Base-by-base conservation (phyloP, 2,329 filamentous ascomycete genomes). In the Aspergillus sp. region DNA sequence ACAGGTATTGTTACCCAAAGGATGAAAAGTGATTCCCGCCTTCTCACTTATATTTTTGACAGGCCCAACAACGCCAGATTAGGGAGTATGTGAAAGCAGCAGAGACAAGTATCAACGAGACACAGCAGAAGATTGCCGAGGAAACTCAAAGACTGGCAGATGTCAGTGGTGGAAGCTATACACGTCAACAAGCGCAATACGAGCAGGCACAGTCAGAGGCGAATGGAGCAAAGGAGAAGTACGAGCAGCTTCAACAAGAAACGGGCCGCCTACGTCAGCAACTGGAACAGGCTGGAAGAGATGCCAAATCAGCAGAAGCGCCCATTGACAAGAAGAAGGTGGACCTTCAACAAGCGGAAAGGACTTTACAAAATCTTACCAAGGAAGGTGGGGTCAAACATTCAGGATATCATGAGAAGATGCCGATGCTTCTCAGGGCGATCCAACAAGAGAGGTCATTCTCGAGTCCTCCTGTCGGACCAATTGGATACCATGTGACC, bases 401-500 rank as follows among this genome's bases (percentile, higher is more conserved):
- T 41, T 78, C 78, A 49, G 84, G 79, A 0, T 96, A 85, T 58
- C 80, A 83, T 38, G 64, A 67, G 1, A 78, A 77, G 37, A 79
- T 94, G 59, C 74, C 77, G 1, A 69, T 74, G 2, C 77, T 96
- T 3, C 69, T 94, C 5, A 74, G 70, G 46, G 78, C 77, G n/a
- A 87, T 97, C 51, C 75, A 81, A 5, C 71, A 74, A n/a, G 88
- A 95, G 49, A 66, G 53, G 2, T 75, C 82, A 0, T 97, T 94
- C 61, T 72, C 74, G 20, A 72, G 79, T 39, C 84, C 79, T 52
- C 93, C 93, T 2, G 74, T 97, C 30, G 93, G 93, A 0, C 93
- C 93, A 0, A 74, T 97, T 12, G 93, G 90, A 25, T 74, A 82
- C 20, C 80, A 93, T 60, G 77, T 98, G 45, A 83, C 82, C 55